Percentiles rank a stretch among this genome's conserved stretches.
These are phyloP conservation scores for Penium margaritaceum DNA, from an alignment of 139 green algal species.

Conservation along the genomic window DNA sequence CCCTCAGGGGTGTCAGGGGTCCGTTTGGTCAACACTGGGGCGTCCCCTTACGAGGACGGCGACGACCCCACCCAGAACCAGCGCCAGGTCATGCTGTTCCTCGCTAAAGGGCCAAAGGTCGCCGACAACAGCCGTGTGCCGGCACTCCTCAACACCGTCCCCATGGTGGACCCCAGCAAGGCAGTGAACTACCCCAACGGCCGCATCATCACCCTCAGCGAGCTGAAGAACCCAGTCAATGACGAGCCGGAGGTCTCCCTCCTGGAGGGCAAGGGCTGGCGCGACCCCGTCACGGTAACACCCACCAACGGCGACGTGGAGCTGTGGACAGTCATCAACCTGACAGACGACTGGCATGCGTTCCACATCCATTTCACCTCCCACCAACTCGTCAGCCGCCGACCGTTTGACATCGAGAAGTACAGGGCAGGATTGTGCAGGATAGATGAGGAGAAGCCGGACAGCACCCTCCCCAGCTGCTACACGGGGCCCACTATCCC, in stretches of 20 bases:
- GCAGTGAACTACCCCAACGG: no score
- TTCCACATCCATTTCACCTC: constrained; percentile 3
- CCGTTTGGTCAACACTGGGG: no score
- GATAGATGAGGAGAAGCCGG: not conserved
- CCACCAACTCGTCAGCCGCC: not conserved
- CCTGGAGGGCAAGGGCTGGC: not conserved
- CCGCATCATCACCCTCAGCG: no score
- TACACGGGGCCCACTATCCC: not conserved
- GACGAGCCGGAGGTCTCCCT: constrained; percentile 2
- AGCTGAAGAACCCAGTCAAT: no score
- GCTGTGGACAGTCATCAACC: constrained; percentile 17
- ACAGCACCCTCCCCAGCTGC: not conserved
- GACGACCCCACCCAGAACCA: no score
- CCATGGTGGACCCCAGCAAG: no score
- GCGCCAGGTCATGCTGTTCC: no score
- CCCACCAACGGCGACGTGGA: not conserved
- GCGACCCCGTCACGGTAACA: not conserved
- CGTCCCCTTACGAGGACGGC: no score
- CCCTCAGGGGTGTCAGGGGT: no score
- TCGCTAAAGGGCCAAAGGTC: no score
- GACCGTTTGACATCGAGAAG: not conserved
- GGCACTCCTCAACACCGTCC: no score
- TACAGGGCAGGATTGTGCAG: not conserved
- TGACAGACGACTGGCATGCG: not conserved
- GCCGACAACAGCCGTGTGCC: no score